These are phyloP conservation scores for Ophiostoma sp. DNA, from an alignment of 2,329 filamentous ascomycete genomes.

Conservation along the genomic window DNA sequence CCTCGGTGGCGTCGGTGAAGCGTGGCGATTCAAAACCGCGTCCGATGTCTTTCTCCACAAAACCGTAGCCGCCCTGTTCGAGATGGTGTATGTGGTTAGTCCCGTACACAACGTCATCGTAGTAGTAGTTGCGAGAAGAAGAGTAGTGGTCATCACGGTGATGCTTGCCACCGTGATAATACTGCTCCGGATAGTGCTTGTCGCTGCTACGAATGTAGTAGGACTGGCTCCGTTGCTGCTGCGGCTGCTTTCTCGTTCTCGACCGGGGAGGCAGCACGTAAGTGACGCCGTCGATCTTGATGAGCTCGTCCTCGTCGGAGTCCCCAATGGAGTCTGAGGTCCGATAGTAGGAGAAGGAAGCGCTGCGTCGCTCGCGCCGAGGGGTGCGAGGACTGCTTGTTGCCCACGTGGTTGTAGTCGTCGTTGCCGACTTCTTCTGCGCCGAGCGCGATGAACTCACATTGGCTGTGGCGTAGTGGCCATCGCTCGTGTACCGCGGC, in stretches of 20 bases:
- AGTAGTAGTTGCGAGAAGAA: conserved; percentile 32
- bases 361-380: conserved; percentile 57
- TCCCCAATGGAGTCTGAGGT: conserved; percentile 60
- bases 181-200: conserved; percentile 4
- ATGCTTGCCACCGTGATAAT: not conserved
- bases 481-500: conserved; percentile 62
- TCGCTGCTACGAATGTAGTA: conserved; percentile 8
- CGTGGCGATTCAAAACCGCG: conserved; percentile 46
- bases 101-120: conserved; percentile 55
- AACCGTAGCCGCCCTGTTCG: conserved; percentile 49
- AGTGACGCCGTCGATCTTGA: conserved; percentile 55
- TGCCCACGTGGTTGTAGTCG: conserved; percentile 50
- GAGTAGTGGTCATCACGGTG: conserved; percentile 33
- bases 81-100: conserved; percentile 59
- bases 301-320: conserved; percentile 63
- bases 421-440: conserved; percentile 44
- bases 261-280: conserved; percentile 56
- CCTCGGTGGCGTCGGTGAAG: conserved; percentile 40
- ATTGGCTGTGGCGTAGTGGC: conserved; percentile 65
- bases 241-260: conserved; percentile 44
- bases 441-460: conserved; percentile 57
- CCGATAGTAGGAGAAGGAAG: conserved; percentile 57
- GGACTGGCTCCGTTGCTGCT: conserved; percentile 31
- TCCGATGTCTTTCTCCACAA: conserved; percentile 39
- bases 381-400: conserved; percentile 41